Base-by-base conservation (phyloP, 306 rosid genomes). In the Ceratonia siliqua region DNA sequence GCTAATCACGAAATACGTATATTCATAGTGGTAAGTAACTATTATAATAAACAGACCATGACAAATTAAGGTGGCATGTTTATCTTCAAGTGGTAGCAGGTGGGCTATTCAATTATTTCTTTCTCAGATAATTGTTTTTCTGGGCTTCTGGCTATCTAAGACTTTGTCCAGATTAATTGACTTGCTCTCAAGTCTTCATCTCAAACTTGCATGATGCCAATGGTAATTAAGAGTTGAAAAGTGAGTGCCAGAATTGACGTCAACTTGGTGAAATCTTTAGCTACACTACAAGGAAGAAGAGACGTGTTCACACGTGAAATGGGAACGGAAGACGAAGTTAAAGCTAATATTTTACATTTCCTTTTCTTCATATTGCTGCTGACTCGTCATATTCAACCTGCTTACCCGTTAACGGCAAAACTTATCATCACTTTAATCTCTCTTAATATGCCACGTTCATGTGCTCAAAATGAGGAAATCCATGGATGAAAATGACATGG, bases 401-500 rank as follows among this genome's bases (percentile, higher is more conserved):
- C 28, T 35, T 17, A 22, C 24, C 11, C n/a, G n/a, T n/a, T n/a
- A n/a, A n/a, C n/a, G n/a, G n/a, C n/a, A n/a, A n/a, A n/a, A n/a
- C n/a, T 9, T 14, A 75, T 59, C 45, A 67, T 58, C 74, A 49
- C 70, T 71, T 28, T 59, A 3, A 54, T 54, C 13, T 3, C 1
- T 6, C 24, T 30, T 22, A 7, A 11, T 7, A 43, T 33, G 59
- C 6, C 54, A 33, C 42, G 24, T 15, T 39, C 77, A 28, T 75
- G 53, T 54, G 76, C 48, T 28, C 35, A 38, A 78, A 56, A 50
- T 63, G 9, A 70, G 49, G 63, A 36, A 78, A 78, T 75, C 70
- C 41, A 15, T n/a, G 11, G n/a, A 33, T 24, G 79, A 79, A 80
- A 82, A 35, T 5, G 64, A 77, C 56, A 61, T 58, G 77, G 59